Evolutionary conservation across 2,329 filamentous ascomycete species (phyloP).

Genomic region (Penicillium sp.): DNA sequence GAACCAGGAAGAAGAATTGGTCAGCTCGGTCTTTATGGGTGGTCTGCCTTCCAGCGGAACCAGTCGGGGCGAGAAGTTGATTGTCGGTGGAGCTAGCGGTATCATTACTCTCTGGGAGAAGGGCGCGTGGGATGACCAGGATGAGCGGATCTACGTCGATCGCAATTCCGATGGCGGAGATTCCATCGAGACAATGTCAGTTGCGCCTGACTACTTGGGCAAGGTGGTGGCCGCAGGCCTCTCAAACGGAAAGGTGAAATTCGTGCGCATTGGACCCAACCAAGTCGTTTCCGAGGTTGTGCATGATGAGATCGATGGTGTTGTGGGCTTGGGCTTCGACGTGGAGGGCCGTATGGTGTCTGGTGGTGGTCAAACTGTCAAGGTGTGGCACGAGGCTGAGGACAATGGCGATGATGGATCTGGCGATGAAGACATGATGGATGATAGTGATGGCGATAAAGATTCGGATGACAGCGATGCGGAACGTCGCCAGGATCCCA

Average conservation of each 20-base stretch:
- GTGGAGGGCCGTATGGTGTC: constrained; percentile 77
- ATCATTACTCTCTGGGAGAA: constrained; percentile 89
- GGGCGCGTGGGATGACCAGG: constrained; percentile 89
- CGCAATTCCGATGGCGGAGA: constrained; percentile 56
- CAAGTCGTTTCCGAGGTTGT: constrained; percentile 59
- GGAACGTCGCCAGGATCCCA: constrained; percentile 31
- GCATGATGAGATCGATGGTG: constrained; percentile 81
- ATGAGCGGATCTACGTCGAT: constrained; percentile 75
- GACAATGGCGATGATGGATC: constrained; percentile 45
- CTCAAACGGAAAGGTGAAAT: constrained; percentile 67
- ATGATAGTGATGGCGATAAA: constrained; percentile 38
- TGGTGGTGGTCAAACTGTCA: constrained; percentile 74
- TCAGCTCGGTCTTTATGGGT: constrained; percentile 69
- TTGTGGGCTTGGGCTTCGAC: constrained; percentile 75
- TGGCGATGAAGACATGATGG: constrained; percentile 30
- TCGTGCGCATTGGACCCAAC: constrained; percentile 66
- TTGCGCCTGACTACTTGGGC: constrained; percentile 62
- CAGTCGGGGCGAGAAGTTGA: constrained; percentile 63
- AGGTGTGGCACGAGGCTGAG: constrained; percentile 73
- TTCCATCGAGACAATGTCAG: constrained; percentile 67
- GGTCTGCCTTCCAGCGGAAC: constrained; percentile 60
- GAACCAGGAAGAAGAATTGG: constrained; percentile 85
- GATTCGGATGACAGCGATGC: constrained; percentile 44
- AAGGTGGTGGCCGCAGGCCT: constrained; percentile 67
- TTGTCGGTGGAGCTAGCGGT: constrained; percentile 70